These are phyloP conservation scores for Pterocarpus santalinus DNA, from an alignment of 306 rosid genomes.

Conservation along the genomic window DNA sequence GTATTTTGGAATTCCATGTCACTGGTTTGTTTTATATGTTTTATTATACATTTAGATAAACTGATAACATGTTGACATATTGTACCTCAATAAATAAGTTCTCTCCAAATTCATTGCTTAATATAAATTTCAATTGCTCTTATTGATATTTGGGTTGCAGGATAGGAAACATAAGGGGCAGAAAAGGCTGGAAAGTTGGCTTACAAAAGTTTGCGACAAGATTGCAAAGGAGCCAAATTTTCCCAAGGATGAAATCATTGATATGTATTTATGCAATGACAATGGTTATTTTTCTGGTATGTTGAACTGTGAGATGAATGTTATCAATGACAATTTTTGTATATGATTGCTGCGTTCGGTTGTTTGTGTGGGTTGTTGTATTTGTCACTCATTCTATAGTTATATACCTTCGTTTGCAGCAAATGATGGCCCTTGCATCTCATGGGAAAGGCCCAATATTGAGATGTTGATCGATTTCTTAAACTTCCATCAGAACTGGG, in stretches of 20 bases:
- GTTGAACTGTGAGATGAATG: constrained; percentile 24
- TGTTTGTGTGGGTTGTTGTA: constrained; percentile 15
- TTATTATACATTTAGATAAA: neutral
- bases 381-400: constrained; percentile 34
- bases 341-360: constrained; percentile 15
- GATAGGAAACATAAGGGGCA: constrained; percentile 68
- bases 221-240: constrained; percentile 76
- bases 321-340: neutral
- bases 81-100: neutral
- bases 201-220: constrained; percentile 65
- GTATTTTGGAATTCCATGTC: constrained; percentile 12
- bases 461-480: constrained; percentile 75
- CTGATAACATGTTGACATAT: constrained; percentile 21
- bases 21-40: constrained; percentile 16
- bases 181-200: constrained; percentile 71
- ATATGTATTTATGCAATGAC: constrained; percentile 71
- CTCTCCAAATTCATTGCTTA: neutral
- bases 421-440: constrained; percentile 61
- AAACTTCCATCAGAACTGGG: constrained; percentile 78
- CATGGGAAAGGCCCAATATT: constrained; percentile 71
- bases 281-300: constrained; percentile 72
- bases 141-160: constrained; percentile 56
- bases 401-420: constrained; percentile 48
- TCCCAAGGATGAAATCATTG: constrained; percentile 72
- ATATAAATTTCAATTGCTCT: constrained; percentile 12